Evolutionary conservation across 139 green algal genomes (phyloP), one percentile per base, ranked within the genome.

Genomic region (Ettlia oleoabundans): DNA sequence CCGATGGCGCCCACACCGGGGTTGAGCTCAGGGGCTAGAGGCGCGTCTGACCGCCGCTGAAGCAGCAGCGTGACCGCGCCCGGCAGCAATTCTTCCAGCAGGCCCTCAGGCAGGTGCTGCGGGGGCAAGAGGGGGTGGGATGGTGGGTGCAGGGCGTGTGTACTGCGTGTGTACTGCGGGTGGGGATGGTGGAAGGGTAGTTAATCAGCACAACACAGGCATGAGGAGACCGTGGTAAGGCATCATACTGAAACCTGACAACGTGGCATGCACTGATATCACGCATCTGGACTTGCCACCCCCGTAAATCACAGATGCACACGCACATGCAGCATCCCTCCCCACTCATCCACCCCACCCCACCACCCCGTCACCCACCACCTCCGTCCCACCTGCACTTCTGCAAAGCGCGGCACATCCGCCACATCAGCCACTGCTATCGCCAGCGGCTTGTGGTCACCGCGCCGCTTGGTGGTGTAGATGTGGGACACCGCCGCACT

Each of bases 41-140:
- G 83, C 13, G 88, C 87, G 37, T 83, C 84, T 1, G 64, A 19
- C 19, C 55, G 81, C 32, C 87, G 84, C 1, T 42, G 58, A 42
- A 97, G 82, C 52, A 97, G 64, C 40, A 97, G 51, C 19, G 93
- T 97, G 37, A 94, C 85, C 4, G 93, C 84, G 10, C 93, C 93
- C 0, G 93, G 93, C 61, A 97, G 86, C 74, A 97, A 86, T 8
- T 83, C 81, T 24, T 83, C 62, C 76, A 96, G 82, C 66, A 96
- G 78, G 30, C 88, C 86, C 2, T 37, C 3, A 4, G 90, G 90
- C 35, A 94, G 62, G 51, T 84, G 71, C 72, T 83, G 77, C 43
- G 63, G 2, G 66, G 21, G 21, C 2, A 13, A 28, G 32, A 61
- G 28, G 24, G 67, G 24, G 40, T 38, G 8, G 13, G 30, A 8